Base-by-base conservation (phyloP, 768 basidiomycete genomes). In the Russula lepida region DNA sequence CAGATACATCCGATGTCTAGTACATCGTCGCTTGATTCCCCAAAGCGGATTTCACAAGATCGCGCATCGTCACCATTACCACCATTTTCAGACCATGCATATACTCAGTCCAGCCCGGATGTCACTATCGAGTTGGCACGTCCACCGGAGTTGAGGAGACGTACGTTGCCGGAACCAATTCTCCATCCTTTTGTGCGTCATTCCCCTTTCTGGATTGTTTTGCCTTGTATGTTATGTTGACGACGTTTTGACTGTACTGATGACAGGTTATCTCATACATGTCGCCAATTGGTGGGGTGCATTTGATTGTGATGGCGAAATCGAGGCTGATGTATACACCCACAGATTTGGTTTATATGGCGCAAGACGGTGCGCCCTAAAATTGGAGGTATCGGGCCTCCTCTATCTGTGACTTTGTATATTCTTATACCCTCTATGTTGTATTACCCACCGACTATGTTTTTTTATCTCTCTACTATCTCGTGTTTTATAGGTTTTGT, bases 191-290 rank as follows among this genome's bases (percentile, higher is more conserved):
- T 73, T 56, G 72, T 74, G 63, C 66, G 69, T 66, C 32, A 17
- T 41, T 30, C 23, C 17, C 51, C 30, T 3, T n/a, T 60, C 13
- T 30, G 28, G 4, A 30, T 23, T 11, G 6, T 19, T 35, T 32
- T 1, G 17, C 25, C 44, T 2, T 2, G 2, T 6, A 13, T 13
- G 19, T 17, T 19, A n/a, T n/a, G n/a, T n/a, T 61, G 52, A 47
- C 35, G 33, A 32, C 51, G 19, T 25, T 39, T 11, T 54, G 28
- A 27, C 23, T 21, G 33, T 25, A 27, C 23, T 21, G 33, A 13
- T n/a, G 17, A 53, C 59, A 74, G 72, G 71, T 72, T n/a, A 71
- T 68, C 60, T 73, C 68, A 46, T 76, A 74, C 60, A 75, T 74
- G 44, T 75, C 74, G 13, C 75, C 75, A 11, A 76, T 76, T 50